Conservation (phyloP, 1,284 basidiomycete species). For the Stereum hirsutum region DNA sequence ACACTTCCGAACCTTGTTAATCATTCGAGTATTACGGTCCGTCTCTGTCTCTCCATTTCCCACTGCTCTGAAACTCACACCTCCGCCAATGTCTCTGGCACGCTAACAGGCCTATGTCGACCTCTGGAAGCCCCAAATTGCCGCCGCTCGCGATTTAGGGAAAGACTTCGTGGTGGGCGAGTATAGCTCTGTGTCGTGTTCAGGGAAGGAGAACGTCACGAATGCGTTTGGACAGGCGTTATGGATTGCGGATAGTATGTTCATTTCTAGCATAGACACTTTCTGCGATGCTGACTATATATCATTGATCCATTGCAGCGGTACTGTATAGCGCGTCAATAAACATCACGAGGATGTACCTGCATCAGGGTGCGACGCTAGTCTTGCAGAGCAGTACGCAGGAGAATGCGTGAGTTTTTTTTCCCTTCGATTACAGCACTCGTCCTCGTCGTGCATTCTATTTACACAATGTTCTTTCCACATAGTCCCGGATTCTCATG, state of each 20-base stretch:
- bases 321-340: slow-evolving; percentile 23
- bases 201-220: slow-evolving; percentile 27
- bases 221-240: slow-evolving; percentile 27
- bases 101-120: slow-evolving; percentile 21
- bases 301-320: slow-evolving; percentile 12
- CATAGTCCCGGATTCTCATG: slow-evolving; percentile 24
- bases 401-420: slow-evolving; percentile 18
- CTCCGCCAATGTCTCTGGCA: not conserved
- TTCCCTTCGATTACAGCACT: not conserved
- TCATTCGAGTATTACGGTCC: slow-evolving; percentile 25
- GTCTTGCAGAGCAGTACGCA: slow-evolving; percentile 25
- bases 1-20: slow-evolving; percentile 24
- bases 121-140: slow-evolving; percentile 26
- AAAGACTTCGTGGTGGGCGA: slow-evolving; percentile 27
- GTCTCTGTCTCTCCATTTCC: no score
- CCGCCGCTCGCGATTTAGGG: slow-evolving; percentile 20
- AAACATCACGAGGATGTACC: slow-evolving; percentile 25
- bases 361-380: slow-evolving; percentile 27
- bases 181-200: slow-evolving; percentile 26
- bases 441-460: no score
- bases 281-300: not conserved
- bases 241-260: slow-evolving; percentile 24
- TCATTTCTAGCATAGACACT: not conserved
- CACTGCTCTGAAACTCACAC: not conserved
- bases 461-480: not conserved